Evolutionary conservation across 805 yeast genomes (phyloP).

Genomic region (Lipomyces starkeyi): DNA sequence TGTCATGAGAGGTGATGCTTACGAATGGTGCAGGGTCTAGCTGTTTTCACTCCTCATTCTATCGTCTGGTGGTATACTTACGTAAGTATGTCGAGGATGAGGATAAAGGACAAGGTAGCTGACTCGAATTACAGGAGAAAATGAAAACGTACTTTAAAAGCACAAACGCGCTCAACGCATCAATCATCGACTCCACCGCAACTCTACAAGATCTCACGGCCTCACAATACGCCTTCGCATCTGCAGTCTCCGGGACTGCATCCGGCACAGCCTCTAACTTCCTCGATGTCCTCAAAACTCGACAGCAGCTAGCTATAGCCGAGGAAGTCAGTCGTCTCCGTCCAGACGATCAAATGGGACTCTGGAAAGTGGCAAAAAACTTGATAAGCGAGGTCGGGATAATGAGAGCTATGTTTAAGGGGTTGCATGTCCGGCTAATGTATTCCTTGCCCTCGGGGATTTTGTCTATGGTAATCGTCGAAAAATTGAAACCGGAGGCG

Average conservation of each 20-base stretch:
- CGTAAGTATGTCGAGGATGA: constrained; percentile 35
- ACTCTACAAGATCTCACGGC: constrained; percentile 21
- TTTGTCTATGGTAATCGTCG: constrained; percentile 51
- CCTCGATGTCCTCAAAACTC: constrained; percentile 51
- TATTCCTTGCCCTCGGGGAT: constrained; percentile 51
- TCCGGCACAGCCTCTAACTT: constrained; percentile 50
- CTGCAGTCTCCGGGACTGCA: constrained; percentile 48
- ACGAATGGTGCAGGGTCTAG: constrained; percentile 44
- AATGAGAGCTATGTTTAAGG: constrained; percentile 47
- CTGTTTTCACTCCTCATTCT: constrained; percentile 52
- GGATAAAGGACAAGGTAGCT: background rate
- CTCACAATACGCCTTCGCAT: constrained; percentile 40
- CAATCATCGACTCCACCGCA: background rate
- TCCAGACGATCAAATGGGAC: constrained; percentile 49
- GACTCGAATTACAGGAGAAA: constrained; percentile 20
- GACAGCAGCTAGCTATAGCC: constrained; percentile 53
- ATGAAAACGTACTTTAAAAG: constrained; percentile 21
- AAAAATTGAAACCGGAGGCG: constrained; percentile 49
- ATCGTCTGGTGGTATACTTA: constrained; percentile 52
- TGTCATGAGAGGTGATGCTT: background rate
- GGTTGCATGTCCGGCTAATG: constrained; percentile 48
- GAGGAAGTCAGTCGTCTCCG: constrained; percentile 49
- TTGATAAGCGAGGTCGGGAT: constrained; percentile 48
- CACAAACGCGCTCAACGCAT: background rate
- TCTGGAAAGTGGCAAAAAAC: constrained; percentile 47